Base-by-base conservation (phyloP, 1,139 yeast species). In the Geotrichum klebahnii region DNA sequence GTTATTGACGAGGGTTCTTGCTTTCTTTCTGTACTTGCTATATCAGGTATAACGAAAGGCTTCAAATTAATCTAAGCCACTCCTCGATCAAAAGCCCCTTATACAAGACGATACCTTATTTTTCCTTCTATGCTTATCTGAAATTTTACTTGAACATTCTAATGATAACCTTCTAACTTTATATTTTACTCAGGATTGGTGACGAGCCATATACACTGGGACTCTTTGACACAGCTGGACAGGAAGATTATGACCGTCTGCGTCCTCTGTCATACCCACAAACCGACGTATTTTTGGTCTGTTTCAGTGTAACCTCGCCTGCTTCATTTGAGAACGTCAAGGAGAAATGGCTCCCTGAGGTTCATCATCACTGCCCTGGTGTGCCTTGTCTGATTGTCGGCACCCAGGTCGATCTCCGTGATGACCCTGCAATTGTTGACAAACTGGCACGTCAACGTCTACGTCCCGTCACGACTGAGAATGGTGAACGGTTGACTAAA, bases 171-270 rank as follows among this genome's bases (percentile, higher is more conserved):
- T 10, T 12, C 41, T 26, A 23, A 33, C 24, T 12, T 16, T 6
- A 4, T 40, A 8, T 29, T 29, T 29, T 19, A 29, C 10, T 22
- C 34, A 53, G 55, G 79, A 92, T 92, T 67, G 97, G 97, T 47
- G 97, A 90, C 67, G 97, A 90, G 71, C 97, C 97, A 41, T 90
- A 88, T 70, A 92, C 97, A 62, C 74, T 89, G 47, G 95, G 95
- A 22, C 75, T 89, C 48, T 89, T 96, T 96, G 97, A 89, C 76
- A 89, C 97, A n/a, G 97, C 97, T 6, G 97, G 97, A 26, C 97
- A 89, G 69, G 38, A 34, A 34, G 96, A 89, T 67, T 89, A 89
- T 67, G 96, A 89, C 67, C 76, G 96, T 56, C 75, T 89, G 64
- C 78, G 97, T 69, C 97, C 97, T 3, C 73, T 89, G 56, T 84